These are phyloP conservation scores for Wickerhamiella allomyrinae DNA, from an alignment of 805 yeast genomes.

Conservation along the genomic window DNA sequence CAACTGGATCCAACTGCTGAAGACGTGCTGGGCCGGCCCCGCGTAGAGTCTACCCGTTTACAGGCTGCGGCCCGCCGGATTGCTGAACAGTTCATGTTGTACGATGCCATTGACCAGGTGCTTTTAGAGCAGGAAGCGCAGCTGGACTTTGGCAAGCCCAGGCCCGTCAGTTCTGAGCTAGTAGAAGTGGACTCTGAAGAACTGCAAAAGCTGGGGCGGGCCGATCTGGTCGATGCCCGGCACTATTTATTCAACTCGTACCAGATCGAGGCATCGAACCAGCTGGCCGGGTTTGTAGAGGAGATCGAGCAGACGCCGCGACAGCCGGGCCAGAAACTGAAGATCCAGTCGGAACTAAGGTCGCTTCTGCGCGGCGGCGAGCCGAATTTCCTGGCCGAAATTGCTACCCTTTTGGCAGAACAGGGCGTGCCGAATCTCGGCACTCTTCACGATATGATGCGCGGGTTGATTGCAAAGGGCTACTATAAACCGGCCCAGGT, in stretches of 20 bases:
- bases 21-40: conserved; percentile 17
- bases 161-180: neutral
- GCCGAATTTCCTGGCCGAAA: conserved; percentile 10
- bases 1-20: conserved; percentile 7
- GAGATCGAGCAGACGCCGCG: neutral
- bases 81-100: conserved; percentile 21
- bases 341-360: neutral
- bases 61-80: conserved; percentile 22
- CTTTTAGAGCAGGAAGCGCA: conserved; percentile 15
- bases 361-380: neutral
- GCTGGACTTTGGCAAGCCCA: conserved; percentile 1
- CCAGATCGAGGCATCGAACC: neutral
- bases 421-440: conserved; percentile 17
- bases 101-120: conserved; percentile 19
- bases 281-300: neutral
- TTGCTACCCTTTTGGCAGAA: conserved; percentile 14
- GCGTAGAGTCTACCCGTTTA: conserved; percentile 18
- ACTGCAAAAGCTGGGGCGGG: neutral
- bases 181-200: neutral
- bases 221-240: neutral
- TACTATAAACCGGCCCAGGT: conserved; percentile 17
- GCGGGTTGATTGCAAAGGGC: conserved; percentile 13
- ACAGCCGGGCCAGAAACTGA: neutral
- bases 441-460: conserved; percentile 17
- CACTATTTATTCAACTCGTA: conserved; percentile 1